phyloP scores from a whole-genome alignment of 176 grass and related monocot genomes.

The Bolboschoenus planiculmis region DNA sequence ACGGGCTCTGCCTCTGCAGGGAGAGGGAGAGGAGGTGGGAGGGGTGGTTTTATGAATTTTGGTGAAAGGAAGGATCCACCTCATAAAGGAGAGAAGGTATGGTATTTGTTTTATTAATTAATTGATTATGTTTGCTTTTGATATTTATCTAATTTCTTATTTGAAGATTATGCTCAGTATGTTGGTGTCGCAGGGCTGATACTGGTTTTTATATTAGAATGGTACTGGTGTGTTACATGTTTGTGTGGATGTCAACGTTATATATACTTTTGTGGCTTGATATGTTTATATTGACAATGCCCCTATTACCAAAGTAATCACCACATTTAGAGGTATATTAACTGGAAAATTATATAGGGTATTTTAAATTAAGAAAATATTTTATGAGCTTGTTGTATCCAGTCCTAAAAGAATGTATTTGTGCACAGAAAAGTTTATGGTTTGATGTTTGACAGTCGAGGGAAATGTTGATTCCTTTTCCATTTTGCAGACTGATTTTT shows the following conservation, averaged over 20 bases:
- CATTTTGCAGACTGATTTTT: too few species aligned
- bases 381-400: neutral
- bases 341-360: neutral
- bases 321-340: neutral
- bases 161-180: neutral
- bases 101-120: conserved; percentile 8
- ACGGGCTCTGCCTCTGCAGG: conserved; percentile 46
- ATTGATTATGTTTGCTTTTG: neutral
- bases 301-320: neutral
- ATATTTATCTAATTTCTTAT: neutral
- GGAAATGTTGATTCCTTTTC: neutral
- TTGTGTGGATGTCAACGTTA: neutral
- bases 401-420: neutral
- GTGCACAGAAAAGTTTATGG: neutral
- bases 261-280: neutral
- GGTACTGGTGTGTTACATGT: neutral
- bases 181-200: neutral
- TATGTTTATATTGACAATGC: neutral
- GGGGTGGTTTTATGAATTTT: conserved; percentile 94
- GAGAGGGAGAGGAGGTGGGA: conserved; percentile 82
- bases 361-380: neutral
- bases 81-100: conserved; percentile 97
- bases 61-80: conserved; percentile 97
- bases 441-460: neutral
- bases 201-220: neutral